Base-by-base conservation (phyloP, 1,284 basidiomycete species). In the Ustilago bromivora region DNA sequence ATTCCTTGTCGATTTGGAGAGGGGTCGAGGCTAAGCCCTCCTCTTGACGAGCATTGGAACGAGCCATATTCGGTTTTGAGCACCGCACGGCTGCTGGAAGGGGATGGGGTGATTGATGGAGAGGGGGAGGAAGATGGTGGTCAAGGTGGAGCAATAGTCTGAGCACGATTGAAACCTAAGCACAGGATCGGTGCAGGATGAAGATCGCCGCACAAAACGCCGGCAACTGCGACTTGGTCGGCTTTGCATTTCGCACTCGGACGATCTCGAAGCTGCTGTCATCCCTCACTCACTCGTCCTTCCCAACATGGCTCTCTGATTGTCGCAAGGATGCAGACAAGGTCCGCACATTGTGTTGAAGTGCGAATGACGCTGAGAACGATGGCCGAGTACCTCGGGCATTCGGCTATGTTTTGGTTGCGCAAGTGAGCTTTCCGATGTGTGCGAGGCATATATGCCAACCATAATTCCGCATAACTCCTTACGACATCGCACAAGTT, bases 21-120 rank as follows among this genome's bases (percentile, higher is more conserved):
- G 69, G 69, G 9, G 52, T 36, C 49, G 61, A 47, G 28, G 65
- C 61, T 43, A 61, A 47, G 11, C 17, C 19, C 56, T 71, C 58
- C 6, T 59, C 17, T 28, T 71, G 49, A n/a, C 56, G 10, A 31
- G 47, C 23, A 10, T 59, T 47, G 12, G 28, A 52, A 19, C 40
- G 47, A n/a, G 49, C 38, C 70, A 72, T 72, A 12, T 36, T 40
- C 15, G 31, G 31, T 23, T 41, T 34, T 9, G 23, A 17, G 2
- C 17, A 56, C 43, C 17, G 12, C 7, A 7, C 35, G 41, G 19
- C 15, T 43, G 35, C 17, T 34, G 2, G 11, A 28, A 15, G 13
- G 12, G 49, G 34, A 31, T n/a, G 36, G 12, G 23, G 38, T 10
- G 34, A 19, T 28, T 4, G 38, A 28, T 23, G 49, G 23, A 31